A percentile compares a stretch with the other conserved stretches of the same genome.
Evolutionary conservation across 768 basidiomycete species (phyloP).

Genomic region (Crassisporium funariophilum): DNA sequence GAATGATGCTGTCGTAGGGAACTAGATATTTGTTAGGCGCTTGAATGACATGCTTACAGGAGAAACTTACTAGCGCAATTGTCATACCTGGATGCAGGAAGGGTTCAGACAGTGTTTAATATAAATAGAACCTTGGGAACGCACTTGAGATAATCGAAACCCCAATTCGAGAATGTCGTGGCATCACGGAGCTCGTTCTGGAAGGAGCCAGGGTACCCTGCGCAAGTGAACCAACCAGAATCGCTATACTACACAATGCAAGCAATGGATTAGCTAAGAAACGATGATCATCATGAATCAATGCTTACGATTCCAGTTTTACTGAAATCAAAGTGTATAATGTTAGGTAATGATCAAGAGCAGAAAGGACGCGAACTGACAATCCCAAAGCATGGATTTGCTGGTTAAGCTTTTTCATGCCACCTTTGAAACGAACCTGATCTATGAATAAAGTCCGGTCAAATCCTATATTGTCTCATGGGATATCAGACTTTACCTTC

Average conservation of each 20-base stretch:
- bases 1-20: conserved; percentile 59
- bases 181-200: conserved; percentile 59
- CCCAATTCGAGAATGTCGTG: conserved; percentile 62
- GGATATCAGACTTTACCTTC: conserved; percentile 38
- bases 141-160: conserved; percentile 68
- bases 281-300: background rate
- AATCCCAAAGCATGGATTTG: conserved; percentile 61
- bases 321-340: conserved; percentile 18
- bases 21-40: no score
- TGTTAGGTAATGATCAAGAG: background rate
- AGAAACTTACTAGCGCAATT: conserved; percentile 18
- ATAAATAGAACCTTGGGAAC: conserved; percentile 10
- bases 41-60: no score
- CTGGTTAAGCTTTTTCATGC: conserved; percentile 57
- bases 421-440: conserved; percentile 51
- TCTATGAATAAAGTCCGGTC: conserved; percentile 33
- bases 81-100: conserved; percentile 11
- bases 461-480: background rate
- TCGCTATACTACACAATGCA: conserved; percentile 49
- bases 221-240: conserved; percentile 71
- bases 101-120: background rate
- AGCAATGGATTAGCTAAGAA: background rate
- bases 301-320: conserved; percentile 44
- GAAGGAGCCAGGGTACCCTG: conserved; percentile 65
- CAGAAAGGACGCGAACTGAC: conserved; percentile 32